phyloP scores from a whole-genome alignment of 352 stramenopile species.

The Globisporangium heterothallicum region DNA sequence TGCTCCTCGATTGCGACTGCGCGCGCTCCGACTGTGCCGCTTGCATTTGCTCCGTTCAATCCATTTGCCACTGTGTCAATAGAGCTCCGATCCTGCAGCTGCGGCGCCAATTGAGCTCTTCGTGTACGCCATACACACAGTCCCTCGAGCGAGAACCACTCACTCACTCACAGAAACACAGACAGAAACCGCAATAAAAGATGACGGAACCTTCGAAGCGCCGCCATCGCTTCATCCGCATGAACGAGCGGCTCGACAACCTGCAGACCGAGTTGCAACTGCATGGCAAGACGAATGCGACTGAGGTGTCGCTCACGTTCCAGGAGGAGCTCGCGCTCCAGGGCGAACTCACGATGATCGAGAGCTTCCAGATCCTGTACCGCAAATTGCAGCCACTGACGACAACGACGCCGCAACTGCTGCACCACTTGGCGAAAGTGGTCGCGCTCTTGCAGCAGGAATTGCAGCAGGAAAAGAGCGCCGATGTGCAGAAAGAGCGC shows the following conservation, averaged over 20 bases:
- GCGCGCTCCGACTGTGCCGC: no score
- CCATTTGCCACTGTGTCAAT: no score
- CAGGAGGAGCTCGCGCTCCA: slow-evolving; percentile 76
- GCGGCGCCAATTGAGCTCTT: background rate
- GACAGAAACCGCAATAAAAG: background rate
- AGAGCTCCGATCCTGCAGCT: no score
- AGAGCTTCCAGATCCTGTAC: slow-evolving; percentile 72
- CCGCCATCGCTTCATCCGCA: slow-evolving; percentile 80
- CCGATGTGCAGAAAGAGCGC: slow-evolving; percentile 65
- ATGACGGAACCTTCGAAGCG: slow-evolving; percentile 36
- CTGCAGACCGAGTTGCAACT: slow-evolving; percentile 77
- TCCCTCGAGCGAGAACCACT: background rate
- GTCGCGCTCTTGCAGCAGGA: slow-evolving; percentile 53
- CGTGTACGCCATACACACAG: background rate
- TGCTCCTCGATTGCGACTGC: background rate
- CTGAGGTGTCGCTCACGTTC: slow-evolving; percentile 66
- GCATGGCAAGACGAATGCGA: slow-evolving; percentile 72
- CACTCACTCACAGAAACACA: background rate
- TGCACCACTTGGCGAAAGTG: slow-evolving; percentile 78
- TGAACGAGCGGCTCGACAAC: slow-evolving; percentile 74
- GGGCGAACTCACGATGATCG: slow-evolving; percentile 78
- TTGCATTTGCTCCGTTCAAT: no score
- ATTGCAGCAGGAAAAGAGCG: slow-evolving; percentile 39
- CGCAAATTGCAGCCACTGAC: slow-evolving; percentile 67
- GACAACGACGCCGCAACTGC: slow-evolving; percentile 75